Evolutionary conservation across 2,329 filamentous ascomycete species (phyloP).

Genomic region (Ophiostoma perfectum): DNA sequence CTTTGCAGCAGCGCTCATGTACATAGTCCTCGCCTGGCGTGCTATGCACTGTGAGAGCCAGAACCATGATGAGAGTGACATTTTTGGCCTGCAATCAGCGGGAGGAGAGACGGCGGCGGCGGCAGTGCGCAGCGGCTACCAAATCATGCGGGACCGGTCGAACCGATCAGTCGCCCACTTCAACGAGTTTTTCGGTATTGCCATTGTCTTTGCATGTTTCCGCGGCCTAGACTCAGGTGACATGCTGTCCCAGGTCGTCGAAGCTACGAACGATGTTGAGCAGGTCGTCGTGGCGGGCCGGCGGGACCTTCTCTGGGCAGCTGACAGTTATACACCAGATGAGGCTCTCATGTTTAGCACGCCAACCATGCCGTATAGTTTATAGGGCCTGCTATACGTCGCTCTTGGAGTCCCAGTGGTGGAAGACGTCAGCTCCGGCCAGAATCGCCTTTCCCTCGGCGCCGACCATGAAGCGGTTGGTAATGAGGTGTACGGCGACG

Average conservation of each 20-base stretch:
- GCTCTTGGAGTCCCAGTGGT: conserved; percentile 25
- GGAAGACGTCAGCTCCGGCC: conserved; percentile 13
- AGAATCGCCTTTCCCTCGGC: conserved; percentile 9
- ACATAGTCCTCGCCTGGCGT: conserved; percentile 24
- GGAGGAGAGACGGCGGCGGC: not conserved
- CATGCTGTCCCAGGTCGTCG: conserved; percentile 24
- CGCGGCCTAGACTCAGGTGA: conserved; percentile 18
- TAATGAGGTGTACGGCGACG: conserved; percentile 24
- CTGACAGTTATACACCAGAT: conserved; percentile 1
- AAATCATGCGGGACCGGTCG: conserved; percentile 25
- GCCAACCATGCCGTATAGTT: not conserved
- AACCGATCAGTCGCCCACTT: conserved; percentile 28
- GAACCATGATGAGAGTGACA: not conserved
- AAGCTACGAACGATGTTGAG: conserved; percentile 28
- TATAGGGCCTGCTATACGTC: conserved; percentile 20
- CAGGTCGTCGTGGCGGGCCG: conserved; percentile 27
- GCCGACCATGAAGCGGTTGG: conserved; percentile 17
- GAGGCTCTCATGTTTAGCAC: not conserved
- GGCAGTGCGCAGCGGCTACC: conserved; percentile 16
- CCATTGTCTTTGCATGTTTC: conserved; percentile 26
- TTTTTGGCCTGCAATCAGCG: not conserved
- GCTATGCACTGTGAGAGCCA: not conserved
- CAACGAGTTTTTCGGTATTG: conserved; percentile 27
- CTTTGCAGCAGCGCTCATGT: conserved; percentile 28
- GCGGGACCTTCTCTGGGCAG: conserved; percentile 27